Conservation (phyloP, 2,329 filamentous ascomycete genomes). For the Epichloe typhina region DNA sequence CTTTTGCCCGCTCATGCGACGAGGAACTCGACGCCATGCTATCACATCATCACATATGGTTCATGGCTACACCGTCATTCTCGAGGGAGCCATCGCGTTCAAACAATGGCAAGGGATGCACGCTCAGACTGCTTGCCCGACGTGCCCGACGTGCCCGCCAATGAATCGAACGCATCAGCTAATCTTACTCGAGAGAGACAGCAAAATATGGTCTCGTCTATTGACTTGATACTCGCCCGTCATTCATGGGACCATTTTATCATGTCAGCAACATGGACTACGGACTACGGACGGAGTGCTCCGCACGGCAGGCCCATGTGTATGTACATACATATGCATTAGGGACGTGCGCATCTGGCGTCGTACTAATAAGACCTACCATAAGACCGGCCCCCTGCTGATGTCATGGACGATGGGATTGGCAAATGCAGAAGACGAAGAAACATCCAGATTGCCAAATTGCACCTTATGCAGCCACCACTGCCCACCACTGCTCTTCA, state of each 20-base stretch:
- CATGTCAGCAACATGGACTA: background rate
- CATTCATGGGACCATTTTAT: background rate
- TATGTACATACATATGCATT: background rate
- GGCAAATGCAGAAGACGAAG: background rate
- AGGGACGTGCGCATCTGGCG: background rate
- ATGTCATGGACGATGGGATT: background rate
- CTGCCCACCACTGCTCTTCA: too few species aligned
- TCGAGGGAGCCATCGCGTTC: background rate
- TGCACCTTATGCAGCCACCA: constrained; percentile 2
- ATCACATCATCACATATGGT: background rate
- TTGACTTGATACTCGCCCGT: too few species aligned
- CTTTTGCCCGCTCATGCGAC: background rate
- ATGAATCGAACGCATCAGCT: background rate
- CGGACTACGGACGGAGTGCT: too few species aligned
- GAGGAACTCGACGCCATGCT: background rate
- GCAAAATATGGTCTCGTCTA: too few species aligned
- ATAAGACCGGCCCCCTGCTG: background rate
- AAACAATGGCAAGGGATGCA: background rate
- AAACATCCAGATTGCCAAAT: background rate
- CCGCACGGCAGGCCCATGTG: too few species aligned
- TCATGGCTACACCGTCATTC: background rate
- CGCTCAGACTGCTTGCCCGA: constrained; percentile 1
- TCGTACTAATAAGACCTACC: background rate
- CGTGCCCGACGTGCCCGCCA: background rate
- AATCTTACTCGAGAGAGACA: background rate